phyloP scores from a whole-genome alignment of 441 rosid species.

The Adansonia rubrostipa region DNA sequence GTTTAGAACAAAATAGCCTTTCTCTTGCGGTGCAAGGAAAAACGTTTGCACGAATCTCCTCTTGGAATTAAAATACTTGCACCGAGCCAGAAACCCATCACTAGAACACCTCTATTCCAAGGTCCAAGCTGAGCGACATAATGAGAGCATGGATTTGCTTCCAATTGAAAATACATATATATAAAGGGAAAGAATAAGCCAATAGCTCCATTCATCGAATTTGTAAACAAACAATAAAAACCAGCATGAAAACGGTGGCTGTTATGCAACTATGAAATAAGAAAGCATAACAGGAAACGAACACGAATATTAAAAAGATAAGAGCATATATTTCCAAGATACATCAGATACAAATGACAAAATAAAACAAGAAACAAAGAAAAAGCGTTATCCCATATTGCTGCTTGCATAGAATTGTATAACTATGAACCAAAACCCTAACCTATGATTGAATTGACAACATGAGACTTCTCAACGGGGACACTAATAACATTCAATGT shows the following conservation, averaged over 20 bases:
- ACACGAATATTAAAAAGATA: not conserved
- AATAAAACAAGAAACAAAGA: not conserved
- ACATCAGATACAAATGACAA: not conserved
- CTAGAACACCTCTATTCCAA: constrained; percentile 83
- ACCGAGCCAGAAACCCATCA: constrained; percentile 84
- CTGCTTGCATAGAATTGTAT: not conserved
- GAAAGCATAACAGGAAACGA: not conserved
- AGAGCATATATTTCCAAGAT: not conserved
- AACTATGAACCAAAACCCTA: not conserved
- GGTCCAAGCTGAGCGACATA: constrained; percentile 74
- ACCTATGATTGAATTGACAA: not conserved
- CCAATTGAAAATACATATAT: constrained; percentile 22
- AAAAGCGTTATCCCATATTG: not conserved
- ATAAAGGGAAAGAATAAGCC: not conserved
- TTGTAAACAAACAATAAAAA: constrained; percentile 17
- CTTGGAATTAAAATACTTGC: constrained; percentile 53
- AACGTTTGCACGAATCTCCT: constrained; percentile 88
- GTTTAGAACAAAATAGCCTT: constrained; percentile 87
- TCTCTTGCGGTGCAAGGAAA: constrained; percentile 95
- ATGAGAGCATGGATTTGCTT: constrained; percentile 85
- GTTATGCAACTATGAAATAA: constrained; percentile 7
- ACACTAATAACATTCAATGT: not conserved
- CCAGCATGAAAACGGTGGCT: not conserved
- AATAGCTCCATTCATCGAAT: not conserved
- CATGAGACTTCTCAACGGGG: too few relatives aligned